Evolutionary conservation across 2,329 filamentous ascomycete genomes (phyloP).

Genomic region (Geoglossum cookeanum): DNA sequence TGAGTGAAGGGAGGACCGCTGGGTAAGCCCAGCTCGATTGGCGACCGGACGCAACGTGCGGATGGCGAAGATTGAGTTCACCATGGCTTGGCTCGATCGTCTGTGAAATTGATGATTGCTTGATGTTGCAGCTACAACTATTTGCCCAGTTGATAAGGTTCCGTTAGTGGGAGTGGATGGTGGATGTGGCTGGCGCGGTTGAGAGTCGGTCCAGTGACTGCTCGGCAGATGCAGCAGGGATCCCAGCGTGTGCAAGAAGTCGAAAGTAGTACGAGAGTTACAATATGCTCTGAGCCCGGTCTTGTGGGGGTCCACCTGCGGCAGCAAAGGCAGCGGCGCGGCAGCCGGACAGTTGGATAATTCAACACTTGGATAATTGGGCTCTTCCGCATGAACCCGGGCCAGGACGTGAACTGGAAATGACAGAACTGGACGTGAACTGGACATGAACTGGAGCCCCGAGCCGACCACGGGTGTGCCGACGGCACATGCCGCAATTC

Average conservation of each 20-base stretch:
- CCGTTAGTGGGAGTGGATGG: neutral
- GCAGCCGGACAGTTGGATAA: neutral
- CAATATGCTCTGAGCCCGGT: neutral
- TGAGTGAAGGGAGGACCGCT: slow-evolving; percentile 25
- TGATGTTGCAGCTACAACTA: neutral
- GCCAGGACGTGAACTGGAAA: too few species aligned
- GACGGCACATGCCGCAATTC: too few species aligned
- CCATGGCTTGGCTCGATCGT: neutral
- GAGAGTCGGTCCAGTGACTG: neutral
- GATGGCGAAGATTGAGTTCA: neutral
- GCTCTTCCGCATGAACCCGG: neutral
- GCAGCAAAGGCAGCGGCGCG: neutral
- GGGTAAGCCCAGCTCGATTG: neutral
- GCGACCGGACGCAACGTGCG: neutral
- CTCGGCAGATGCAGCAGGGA: neutral
- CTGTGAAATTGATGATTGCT: neutral
- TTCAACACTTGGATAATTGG: neutral
- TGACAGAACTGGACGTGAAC: too few species aligned
- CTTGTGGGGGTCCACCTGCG: neutral
- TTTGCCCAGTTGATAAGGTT: neutral
- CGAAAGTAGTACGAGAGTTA: too few species aligned
- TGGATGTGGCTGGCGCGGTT: neutral
- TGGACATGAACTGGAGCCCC: too few species aligned
- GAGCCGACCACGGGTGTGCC: too few species aligned
- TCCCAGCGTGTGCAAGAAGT: neutral